These are phyloP conservation scores for Vitis hybrid DNA, from an alignment of 177 flowering plant species.

Conservation along the genomic window DNA sequence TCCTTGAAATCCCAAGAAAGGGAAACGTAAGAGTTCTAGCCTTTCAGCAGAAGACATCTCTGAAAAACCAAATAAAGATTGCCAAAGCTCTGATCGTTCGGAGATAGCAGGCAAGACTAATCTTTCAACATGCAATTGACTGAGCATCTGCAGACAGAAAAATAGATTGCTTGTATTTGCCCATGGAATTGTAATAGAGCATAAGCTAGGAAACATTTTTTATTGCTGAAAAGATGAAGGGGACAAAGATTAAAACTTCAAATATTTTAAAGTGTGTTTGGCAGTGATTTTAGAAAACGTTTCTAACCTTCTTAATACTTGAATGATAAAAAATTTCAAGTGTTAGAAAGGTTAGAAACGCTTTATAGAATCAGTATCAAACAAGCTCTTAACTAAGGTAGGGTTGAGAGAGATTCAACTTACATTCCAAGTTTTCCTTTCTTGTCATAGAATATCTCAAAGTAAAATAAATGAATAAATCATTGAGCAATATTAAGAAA, in stretches of 20 bases:
- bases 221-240: too few relatives aligned
- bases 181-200: too few relatives aligned
- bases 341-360: too few relatives aligned
- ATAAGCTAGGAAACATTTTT: too few relatives aligned
- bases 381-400: too few relatives aligned
- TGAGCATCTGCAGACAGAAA: constrained; percentile 21
- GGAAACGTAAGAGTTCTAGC: constrained; percentile 18
- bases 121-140: constrained; percentile 24
- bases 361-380: too few relatives aligned
- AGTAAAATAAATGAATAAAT: not conserved
- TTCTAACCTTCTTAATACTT: too few relatives aligned
- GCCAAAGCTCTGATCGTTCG: constrained; percentile 19
- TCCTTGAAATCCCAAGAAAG: constrained; percentile 27
- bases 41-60: constrained; percentile 20
- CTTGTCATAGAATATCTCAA: not conserved
- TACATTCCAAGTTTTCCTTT: not conserved
- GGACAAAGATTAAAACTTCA: too few relatives aligned
- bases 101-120: constrained; percentile 28
- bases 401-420: too few relatives aligned
- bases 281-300: too few relatives aligned
- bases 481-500: not conserved
- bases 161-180: not conserved
- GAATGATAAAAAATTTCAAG: too few relatives aligned
- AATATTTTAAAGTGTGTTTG: too few relatives aligned
- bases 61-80: constrained; percentile 27